Conservation (phyloP, 1,284 basidiomycete species). For the Ceraceosorus bombacis region DNA sequence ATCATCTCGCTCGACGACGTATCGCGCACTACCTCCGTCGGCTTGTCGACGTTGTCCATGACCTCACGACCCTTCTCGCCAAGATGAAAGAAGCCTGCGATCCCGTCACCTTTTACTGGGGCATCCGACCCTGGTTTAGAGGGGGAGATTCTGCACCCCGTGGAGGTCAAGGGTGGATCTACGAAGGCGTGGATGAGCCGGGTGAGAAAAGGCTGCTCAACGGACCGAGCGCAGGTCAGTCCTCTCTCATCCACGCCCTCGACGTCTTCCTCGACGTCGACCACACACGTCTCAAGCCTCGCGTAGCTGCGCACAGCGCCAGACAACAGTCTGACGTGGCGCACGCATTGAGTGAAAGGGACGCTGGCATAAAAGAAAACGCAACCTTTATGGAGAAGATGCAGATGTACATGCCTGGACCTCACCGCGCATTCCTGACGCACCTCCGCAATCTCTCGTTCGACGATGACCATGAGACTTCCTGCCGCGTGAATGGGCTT, state of each 20-base stretch:
- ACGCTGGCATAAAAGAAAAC: constrained; percentile 19
- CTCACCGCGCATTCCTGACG: constrained; percentile 74
- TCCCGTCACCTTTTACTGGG: constrained; percentile 72
- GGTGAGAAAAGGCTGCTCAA: constrained; percentile 54
- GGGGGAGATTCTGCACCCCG: constrained; percentile 62
- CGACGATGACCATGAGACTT: not conserved
- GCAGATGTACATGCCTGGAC: constrained; percentile 28
- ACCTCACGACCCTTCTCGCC: constrained; percentile 22
- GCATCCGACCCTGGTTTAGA: constrained; percentile 84
- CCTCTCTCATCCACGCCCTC: constrained; percentile 75
- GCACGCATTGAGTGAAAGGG: constrained; percentile 3
- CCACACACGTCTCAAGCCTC: constrained; percentile 50
- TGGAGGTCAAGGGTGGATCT: constrained; percentile 60
- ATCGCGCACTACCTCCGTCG: constrained; percentile 57
- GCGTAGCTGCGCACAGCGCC: constrained; percentile 2
- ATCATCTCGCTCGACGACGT: constrained; percentile 60
- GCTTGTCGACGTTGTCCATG: constrained; percentile 62
- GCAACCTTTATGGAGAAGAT: constrained; percentile 42
- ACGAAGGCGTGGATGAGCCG: constrained; percentile 63
- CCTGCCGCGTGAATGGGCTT: not conserved
- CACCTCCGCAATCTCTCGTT: constrained; percentile 56
- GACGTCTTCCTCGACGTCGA: constrained; percentile 83
- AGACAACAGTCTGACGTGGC: not conserved
- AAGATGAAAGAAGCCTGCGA: constrained; percentile 65
- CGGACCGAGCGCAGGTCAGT: constrained; percentile 85